Conservation (phyloP, 75 land plant species). For the Adiantum capillusveneris region DNA sequence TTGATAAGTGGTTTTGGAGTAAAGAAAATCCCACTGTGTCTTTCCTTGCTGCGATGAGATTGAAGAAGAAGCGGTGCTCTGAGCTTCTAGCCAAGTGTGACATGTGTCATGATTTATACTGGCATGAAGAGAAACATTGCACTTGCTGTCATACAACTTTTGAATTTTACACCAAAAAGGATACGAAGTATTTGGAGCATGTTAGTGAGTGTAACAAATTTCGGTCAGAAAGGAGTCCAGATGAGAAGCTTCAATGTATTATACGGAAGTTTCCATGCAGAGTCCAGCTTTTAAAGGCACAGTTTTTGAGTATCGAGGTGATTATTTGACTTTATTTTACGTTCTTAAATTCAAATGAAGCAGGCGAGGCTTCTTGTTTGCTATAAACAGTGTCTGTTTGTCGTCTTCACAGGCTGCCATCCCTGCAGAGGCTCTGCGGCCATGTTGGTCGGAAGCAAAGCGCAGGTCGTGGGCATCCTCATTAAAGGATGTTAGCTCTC, state of each 20-base stretch:
- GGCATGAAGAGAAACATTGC: slow-evolving; percentile 58
- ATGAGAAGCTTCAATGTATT: slow-evolving; percentile 21
- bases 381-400: neutral
- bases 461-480: slow-evolving; percentile 60
- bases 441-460: slow-evolving; percentile 54
- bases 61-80: slow-evolving; percentile 50
- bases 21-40: slow-evolving; percentile 40
- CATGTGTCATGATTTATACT: slow-evolving; percentile 45
- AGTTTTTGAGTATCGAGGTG: slow-evolving; percentile 68
- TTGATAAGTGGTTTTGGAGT: slow-evolving; percentile 72
- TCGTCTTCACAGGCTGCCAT: slow-evolving; percentile 46
- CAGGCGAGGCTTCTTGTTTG: too few relatives aligned
- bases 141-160: slow-evolving; percentile 57
- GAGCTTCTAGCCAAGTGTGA: slow-evolving; percentile 52
- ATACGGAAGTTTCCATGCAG: slow-evolving; percentile 34
- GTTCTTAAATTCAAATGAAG: neutral
- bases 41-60: slow-evolving; percentile 32
- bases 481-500: slow-evolving; percentile 46
- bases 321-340: neutral
- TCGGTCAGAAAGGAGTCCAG: slow-evolving; percentile 18
- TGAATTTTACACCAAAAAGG: slow-evolving; percentile 16
- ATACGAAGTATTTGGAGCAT: slow-evolving; percentile 35
- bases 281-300: slow-evolving; percentile 50
- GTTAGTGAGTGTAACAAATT: slow-evolving; percentile 42
- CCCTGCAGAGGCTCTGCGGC: slow-evolving; percentile 70